Evolutionary conservation across 2,329 filamentous ascomycete genomes (phyloP), one percentile per base, ranked within the genome.

Genomic region (Colletotrichum sp.): DNA sequence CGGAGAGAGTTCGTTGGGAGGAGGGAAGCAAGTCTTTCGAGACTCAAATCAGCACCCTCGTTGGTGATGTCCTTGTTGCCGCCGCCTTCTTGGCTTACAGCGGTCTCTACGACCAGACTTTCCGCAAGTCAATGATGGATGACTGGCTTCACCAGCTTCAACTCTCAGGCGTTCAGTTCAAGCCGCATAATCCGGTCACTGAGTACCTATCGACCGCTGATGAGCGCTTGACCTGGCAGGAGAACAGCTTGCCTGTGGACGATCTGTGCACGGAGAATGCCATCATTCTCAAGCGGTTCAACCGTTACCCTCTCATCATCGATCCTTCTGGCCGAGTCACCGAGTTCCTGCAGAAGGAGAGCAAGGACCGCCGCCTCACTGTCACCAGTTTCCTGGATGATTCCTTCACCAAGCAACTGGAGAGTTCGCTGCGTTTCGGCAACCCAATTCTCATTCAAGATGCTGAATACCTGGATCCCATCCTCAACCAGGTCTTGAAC

Each of bases 401-500:
- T 83, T 98, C 95, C 0, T 99, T 99, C 84, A 97, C 97, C 77
- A 99, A 99, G 86, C 97, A 99, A 84, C 89, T 99, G 18, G 97
- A 99, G 87, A 99, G 96, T 82, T 97, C 97, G 21, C 90, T 99
- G 77, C 95, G 97, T 83, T 99, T 99, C 86, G 97, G 97, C 82
- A 99, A 99, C 83, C 96, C 97, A 2, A 99, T 99, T 79, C 92
- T 99, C 77, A 99, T 99, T 76, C 97, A 99, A 85, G 97, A 99
- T 84, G 98, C 97, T 1, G 98, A 99, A 86, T 95, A 99, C 83
- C 88, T 99, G 73, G 97, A 99, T 82, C 98, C 98, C 1, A 96
- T 99, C 76, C 93, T 99, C 81, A 99, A 99, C 82, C 97, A 99
- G 81, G 96, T 99, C 72, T 92, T 99, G 85, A 99, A 99, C 88